Evolutionary conservation across 768 basidiomycete species (phyloP), one percentile per base, ranked within the genome.

Genomic region (Gyrodon lividus): DNA sequence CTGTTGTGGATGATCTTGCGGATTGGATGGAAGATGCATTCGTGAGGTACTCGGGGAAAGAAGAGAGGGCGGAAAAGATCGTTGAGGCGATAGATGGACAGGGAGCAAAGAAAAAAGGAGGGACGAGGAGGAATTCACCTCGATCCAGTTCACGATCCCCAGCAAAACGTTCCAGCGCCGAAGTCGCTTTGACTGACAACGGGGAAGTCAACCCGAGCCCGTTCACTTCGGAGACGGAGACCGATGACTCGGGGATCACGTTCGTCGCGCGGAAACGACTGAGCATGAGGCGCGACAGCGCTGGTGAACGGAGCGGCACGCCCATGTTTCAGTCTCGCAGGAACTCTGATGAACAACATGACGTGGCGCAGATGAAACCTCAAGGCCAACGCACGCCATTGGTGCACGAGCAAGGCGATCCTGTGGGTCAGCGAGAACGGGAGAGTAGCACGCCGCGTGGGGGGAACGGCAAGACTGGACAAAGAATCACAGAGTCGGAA

Each of bases 21-120:
- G 90, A 90, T 51, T 98, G 95, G 94, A 97, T 98, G 50, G 81
- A 84, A 58, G 83, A 84, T 50, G 79, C 85, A 35, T 98, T 98
- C 65, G 60, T 59, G 50, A 51, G 66, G 41, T 66, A 64, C 40
- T 63, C 52, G 19, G 58, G 52, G 53, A 67, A 71, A 65, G 61
- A 67, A 48, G 51, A 62, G 57, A 47, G 61, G 46, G 40, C 48
- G 4, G 57, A 50, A 23, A 55, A 48, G 31, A 56, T 34, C n/a
- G 43, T 63, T 2, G 66, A 68, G 2, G 47, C 48, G 6, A 28
- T 56, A 45, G 57, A 58, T 8, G 41, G n/a, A 8, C 47, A 45
- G 19, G 56, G 47, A 28, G 39, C 39, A 33, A 57, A 70, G 71
- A 66, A 54, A 53, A 62, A 70, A 67, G 54, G 50, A 49, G 56